Evolutionary conservation across 768 basidiomycete species (phyloP).

Genomic region (Suillus luteus): DNA sequence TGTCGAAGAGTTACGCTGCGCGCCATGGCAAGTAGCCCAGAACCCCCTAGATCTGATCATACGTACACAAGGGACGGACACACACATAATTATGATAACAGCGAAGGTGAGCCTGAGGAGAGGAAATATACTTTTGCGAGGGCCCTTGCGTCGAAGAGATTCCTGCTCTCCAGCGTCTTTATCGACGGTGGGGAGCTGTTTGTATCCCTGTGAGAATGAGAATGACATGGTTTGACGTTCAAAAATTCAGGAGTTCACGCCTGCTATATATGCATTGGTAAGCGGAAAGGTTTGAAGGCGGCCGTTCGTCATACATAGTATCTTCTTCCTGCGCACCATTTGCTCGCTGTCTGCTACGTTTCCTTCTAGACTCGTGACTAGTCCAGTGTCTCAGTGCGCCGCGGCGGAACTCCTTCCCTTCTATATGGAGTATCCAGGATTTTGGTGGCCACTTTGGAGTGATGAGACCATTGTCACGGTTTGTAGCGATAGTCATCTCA

Average conservation of each 20-base stretch:
- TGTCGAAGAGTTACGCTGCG: constrained; percentile 24
- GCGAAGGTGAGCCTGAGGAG: constrained; percentile 22
- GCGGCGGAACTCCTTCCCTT: too few relatives aligned
- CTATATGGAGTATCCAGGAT: not conserved
- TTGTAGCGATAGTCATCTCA: not conserved
- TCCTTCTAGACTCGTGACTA: too few relatives aligned
- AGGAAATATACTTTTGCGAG: constrained; percentile 26
- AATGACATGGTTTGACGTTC: constrained; percentile 20
- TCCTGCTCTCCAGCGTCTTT: constrained; percentile 14
- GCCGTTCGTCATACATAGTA: not conserved
- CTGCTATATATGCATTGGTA: not conserved
- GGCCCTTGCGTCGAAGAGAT: not conserved
- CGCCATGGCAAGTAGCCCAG: constrained; percentile 21
- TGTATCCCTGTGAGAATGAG: constrained; percentile 28
- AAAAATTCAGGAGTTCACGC: not conserved
- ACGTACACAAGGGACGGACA: constrained; percentile 20
- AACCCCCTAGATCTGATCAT: constrained; percentile 24
- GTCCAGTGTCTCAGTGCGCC: too few relatives aligned
- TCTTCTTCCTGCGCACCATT: not conserved
- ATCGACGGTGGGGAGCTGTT: constrained; percentile 27
- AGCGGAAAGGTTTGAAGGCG: not conserved
- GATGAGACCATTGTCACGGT: not conserved
- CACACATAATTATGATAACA: constrained; percentile 25
- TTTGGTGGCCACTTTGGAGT: not conserved
- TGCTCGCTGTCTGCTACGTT: not conserved